Percentiles rank a stretch among this genome's conserved stretches.
phyloP scores from a whole-genome alignment of 2,329 filamentous ascomycete genomes.

The Boeremia lycopersici region DNA sequence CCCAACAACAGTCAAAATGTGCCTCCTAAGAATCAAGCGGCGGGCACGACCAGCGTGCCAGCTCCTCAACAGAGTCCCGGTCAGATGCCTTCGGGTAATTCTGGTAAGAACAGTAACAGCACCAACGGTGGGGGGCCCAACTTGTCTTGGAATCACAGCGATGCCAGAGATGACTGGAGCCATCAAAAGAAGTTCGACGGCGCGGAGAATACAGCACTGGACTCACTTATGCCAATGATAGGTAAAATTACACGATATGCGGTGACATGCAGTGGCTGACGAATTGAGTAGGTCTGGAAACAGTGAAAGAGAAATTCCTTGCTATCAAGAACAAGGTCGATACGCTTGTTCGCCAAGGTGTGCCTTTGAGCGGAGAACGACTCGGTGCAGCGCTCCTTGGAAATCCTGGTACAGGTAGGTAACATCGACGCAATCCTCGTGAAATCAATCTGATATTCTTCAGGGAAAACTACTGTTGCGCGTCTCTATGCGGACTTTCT shows the following conservation, averaged over 20 bases:
- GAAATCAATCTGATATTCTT: no score
- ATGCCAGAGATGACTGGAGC: conserved; percentile 63
- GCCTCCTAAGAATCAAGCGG: neutral
- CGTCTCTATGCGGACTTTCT: conserved; percentile 72
- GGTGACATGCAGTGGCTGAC: no score
- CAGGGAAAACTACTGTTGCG: conserved; percentile 73
- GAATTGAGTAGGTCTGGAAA: conserved; percentile 56
- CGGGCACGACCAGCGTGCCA: neutral
- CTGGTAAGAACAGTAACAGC: neutral
- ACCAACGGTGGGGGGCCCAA: neutral
- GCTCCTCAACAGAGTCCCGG: neutral
- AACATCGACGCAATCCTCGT: no score
- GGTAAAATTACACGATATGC: neutral
- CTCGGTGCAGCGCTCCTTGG: conserved; percentile 69
- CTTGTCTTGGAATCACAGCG: conserved; percentile 26
- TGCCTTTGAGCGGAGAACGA: conserved; percentile 62
- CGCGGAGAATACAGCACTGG: conserved; percentile 60
- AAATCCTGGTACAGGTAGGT: conserved; percentile 70
- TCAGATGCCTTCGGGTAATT: neutral
- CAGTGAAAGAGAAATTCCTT: conserved; percentile 69
- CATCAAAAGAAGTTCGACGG: conserved; percentile 61
- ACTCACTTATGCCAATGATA: conserved; percentile 71
- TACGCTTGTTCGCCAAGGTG: conserved; percentile 61
- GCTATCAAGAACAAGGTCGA: conserved; percentile 69
- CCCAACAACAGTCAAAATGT: neutral